Base-by-base conservation (phyloP, 2,329 filamentous ascomycete genomes). In the Metarhizium brunneum region DNA sequence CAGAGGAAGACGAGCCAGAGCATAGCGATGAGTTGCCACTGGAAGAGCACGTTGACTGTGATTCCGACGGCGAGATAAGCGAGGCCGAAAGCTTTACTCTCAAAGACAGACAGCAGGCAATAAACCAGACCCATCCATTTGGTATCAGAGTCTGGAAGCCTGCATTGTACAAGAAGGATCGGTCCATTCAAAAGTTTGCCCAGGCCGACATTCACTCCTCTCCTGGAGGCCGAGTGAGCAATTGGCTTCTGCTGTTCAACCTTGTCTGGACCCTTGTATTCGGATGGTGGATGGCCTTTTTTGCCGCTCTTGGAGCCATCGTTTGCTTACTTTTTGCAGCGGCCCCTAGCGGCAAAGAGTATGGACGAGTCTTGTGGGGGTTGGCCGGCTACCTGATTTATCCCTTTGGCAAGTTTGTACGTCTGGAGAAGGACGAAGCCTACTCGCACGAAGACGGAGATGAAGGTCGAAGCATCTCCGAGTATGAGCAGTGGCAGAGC, bases 141-240 rank as follows among this genome's bases (percentile, higher is more conserved):
- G 94, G 94, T 77, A 97, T 99, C 68, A 86, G 95, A 69, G 90
- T 99, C 60, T 99, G 94, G 94, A 99, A 99, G 71, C 94, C 94
- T 47, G 95, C 94, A 1, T 72, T 99, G 60, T 99, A 99, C 80
- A 99, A 99, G 74, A 99, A 99, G 72, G 86, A 88, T 64, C 86
- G 94, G 56, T 99, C 94, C 1, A 95, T 99, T 42, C 91, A 97
- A 69, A 94, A 95, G 71, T 95, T 86, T 50, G 94, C 94, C 6
- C 92, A 97, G 73, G 92, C 88, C 14, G 94, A 99, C 69, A 97
- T 99, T 57, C 94, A 99, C 74, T 97, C 92, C 3, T 85, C 90
- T 1, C 94, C 94, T 0, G 94, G 94, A 25, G 88, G 90, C 18
- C 85, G 85, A 63, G 92, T 97, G 59, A 92, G 85, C 71, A 83